These are phyloP conservation scores for Paraurostyla sp. DNA, from an alignment of 73 alveolate genomes.

Conservation along the genomic window DNA sequence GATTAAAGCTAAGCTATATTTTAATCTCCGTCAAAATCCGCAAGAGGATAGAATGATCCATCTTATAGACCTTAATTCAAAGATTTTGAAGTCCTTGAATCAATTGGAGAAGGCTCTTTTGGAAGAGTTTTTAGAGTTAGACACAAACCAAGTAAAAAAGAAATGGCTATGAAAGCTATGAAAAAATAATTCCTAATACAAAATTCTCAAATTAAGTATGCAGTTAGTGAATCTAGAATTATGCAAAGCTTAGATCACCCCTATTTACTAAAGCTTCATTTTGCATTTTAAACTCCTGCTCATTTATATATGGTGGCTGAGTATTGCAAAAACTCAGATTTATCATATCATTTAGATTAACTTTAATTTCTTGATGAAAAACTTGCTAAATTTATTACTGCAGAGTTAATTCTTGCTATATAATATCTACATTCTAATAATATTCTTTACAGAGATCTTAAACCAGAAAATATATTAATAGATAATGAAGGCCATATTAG, in stretches of 20 bases:
- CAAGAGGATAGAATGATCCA: background rate
- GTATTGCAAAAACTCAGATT: conserved; percentile 91
- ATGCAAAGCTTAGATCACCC: conserved; percentile 77
- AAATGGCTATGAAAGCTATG: conserved; percentile 59
- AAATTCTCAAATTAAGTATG: conserved; percentile 29
- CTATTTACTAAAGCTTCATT: conserved; percentile 83
- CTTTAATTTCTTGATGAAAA: conserved; percentile 81
- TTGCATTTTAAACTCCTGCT: conserved; percentile 89
- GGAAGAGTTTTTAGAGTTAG: conserved; percentile 52
- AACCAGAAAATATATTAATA: conserved; percentile 92
- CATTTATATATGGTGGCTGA: conserved; percentile 90
- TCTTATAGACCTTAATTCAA: background rate
- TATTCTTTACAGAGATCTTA: conserved; percentile 88
- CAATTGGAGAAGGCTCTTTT: conserved; percentile 58
- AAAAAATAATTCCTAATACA: conserved; percentile 30
- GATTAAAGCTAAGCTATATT: background rate
- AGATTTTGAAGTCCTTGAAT: conserved; percentile 25
- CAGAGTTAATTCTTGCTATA: conserved; percentile 89
- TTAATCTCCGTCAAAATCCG: background rate
- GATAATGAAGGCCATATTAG: conserved; percentile 89
- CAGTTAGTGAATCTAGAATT: conserved; percentile 45
- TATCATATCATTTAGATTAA: conserved; percentile 83
- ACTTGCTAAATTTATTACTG: conserved; percentile 84
- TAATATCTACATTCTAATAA: conserved; percentile 83
- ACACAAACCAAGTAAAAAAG: background rate